Conservation (phyloP, 768 basidiomycete genomes). For the Rhizopogon vesiculosus region DNA sequence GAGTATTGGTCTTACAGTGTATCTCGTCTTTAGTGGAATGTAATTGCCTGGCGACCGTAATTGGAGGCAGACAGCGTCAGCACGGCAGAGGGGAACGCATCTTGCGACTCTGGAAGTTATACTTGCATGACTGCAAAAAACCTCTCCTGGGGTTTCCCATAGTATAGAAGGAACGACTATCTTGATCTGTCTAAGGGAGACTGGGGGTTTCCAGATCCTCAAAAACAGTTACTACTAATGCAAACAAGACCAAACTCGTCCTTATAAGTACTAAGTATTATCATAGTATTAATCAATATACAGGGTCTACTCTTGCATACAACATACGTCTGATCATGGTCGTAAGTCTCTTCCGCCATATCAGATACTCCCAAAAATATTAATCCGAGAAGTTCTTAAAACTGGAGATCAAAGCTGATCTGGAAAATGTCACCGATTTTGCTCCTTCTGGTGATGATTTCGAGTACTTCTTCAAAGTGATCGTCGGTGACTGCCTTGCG, state of each 20-base stretch:
- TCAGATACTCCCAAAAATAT: background rate
- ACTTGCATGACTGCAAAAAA: no score
- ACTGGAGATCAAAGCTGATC: slow-evolving; percentile 71
- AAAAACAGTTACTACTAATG: background rate
- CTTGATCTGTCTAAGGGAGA: no score
- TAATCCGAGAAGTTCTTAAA: slow-evolving; percentile 41
- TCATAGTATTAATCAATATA: background rate
- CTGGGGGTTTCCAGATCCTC: no score
- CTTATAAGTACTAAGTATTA: background rate
- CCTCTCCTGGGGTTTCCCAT: no score
- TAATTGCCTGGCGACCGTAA: no score
- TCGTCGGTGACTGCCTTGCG: background rate
- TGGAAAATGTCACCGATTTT: slow-evolving; percentile 74
- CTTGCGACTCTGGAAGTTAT: no score
- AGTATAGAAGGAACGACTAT: no score
- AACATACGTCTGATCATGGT: slow-evolving; percentile 37
- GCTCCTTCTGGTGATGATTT: slow-evolving; percentile 63
- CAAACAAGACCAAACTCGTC: slow-evolving; percentile 23
- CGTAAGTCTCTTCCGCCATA: slow-evolving; percentile 31
- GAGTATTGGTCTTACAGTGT: no score
- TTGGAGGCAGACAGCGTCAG: no score
- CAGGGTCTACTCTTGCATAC: background rate
- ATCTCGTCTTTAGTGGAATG: no score
- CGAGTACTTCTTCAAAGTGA: slow-evolving; percentile 77
- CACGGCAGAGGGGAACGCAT: background rate